phyloP scores from a whole-genome alignment of 305 asterid genomes.

The Fraxinus dipetala region DNA sequence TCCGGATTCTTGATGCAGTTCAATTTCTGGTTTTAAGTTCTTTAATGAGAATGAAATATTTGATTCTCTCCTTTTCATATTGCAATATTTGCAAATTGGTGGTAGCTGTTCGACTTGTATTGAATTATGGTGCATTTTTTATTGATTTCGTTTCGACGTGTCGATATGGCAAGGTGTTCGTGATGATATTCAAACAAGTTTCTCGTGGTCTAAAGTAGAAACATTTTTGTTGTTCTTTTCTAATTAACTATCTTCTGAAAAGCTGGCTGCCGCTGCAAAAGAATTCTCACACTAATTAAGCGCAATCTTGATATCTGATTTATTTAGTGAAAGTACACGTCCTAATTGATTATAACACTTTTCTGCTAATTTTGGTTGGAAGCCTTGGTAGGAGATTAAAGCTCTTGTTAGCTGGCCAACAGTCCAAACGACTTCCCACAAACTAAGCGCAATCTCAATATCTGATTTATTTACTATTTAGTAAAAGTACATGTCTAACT shows the following conservation, averaged over 20 bases:
- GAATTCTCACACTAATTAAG: neutral
- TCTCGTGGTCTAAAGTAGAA: constrained; percentile 8
- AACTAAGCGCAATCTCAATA: neutral
- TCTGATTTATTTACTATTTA: neutral
- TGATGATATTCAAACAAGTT: neutral
- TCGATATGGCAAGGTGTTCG: constrained; percentile 3
- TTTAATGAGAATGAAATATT: neutral
- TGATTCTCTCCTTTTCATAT: neutral
- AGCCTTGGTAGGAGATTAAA: neutral
- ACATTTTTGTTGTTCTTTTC: neutral
- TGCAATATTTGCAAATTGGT: neutral
- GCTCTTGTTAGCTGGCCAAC: neutral
- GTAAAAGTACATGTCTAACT: neutral
- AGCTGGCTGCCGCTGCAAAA: neutral
- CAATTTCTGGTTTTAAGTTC: neutral
- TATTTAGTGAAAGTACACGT: neutral
- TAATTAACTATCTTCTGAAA: neutral
- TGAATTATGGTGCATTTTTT: neutral
- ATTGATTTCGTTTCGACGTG: neutral
- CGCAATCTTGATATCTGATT: neutral
- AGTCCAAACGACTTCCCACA: neutral
- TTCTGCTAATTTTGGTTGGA: neutral
- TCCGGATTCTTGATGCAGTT: neutral
- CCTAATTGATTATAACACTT: neutral
- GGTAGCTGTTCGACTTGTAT: neutral